Evolutionary conservation across 805 yeast species (phyloP).

Genomic region (Ogataea henricii): DNA sequence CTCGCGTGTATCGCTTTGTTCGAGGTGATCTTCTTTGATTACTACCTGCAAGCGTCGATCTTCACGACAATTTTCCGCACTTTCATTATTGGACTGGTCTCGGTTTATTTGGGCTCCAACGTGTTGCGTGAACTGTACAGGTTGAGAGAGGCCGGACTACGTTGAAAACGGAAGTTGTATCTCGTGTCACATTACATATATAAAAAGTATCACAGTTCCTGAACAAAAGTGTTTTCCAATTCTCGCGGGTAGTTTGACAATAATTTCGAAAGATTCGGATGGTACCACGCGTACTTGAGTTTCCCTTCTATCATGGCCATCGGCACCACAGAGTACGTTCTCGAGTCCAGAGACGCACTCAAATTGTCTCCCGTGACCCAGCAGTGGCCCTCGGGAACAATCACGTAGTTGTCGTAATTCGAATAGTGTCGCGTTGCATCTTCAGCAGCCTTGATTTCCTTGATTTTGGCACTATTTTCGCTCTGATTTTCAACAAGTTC

Average conservation of each 20-base stretch:
- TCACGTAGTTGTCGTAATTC: slow-evolving; percentile 54
- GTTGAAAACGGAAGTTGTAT: slow-evolving; percentile 17
- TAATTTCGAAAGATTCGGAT: slow-evolving; percentile 32
- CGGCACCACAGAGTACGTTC: slow-evolving; percentile 89
- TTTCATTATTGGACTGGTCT: slow-evolving; percentile 51
- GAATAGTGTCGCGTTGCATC: slow-evolving; percentile 3
- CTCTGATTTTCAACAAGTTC: slow-evolving; percentile 8
- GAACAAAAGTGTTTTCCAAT: slow-evolving; percentile 52
- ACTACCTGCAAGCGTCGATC: slow-evolving; percentile 60
- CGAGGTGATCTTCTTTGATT: slow-evolving; percentile 56
- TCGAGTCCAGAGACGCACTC: slow-evolving; percentile 82
- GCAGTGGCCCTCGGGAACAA: slow-evolving; percentile 90
- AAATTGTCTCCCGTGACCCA: slow-evolving; percentile 98
- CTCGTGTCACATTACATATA: not conserved
- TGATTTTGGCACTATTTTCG: slow-evolving; percentile 5
- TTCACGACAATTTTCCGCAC: slow-evolving; percentile 56
- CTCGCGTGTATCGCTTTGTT: slow-evolving; percentile 48
- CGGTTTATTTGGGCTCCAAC: slow-evolving; percentile 64
- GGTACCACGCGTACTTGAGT: slow-evolving; percentile 68
- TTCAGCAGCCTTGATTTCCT: slow-evolving; percentile 21
- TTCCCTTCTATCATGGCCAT: slow-evolving; percentile 87
- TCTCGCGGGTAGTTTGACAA: slow-evolving; percentile 52
- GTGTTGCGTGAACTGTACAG: slow-evolving; percentile 48
- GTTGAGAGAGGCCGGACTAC: slow-evolving; percentile 31
- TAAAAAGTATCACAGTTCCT: slow-evolving; percentile 27